A percentile compares a stretch with the other conserved stretches of the same genome.
phyloP scores from a whole-genome alignment of 768 basidiomycete species.

The Mycena galopus region DNA sequence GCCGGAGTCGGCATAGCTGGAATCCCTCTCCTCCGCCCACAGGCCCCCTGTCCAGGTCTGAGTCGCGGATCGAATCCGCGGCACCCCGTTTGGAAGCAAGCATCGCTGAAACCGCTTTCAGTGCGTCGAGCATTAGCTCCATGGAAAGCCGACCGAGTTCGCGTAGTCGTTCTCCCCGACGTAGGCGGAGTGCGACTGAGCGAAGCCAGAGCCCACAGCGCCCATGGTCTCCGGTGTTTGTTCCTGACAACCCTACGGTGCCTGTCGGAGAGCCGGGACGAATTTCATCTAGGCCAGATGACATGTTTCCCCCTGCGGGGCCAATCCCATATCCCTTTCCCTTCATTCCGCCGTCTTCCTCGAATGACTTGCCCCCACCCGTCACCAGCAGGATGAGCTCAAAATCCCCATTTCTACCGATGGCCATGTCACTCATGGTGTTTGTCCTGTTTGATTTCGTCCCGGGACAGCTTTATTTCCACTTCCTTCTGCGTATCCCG shows the following conservation, averaged over 20 bases:
- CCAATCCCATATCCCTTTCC: neutral
- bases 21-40: too few relatives aligned
- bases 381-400: neutral
- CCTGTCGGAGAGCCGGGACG: too few relatives aligned
- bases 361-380: neutral
- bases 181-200: too few relatives aligned
- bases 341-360: neutral
- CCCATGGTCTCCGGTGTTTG: too few relatives aligned
- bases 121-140: neutral
- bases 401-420: neutral
- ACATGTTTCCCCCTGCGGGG: too few relatives aligned
- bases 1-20: too few relatives aligned
- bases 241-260: too few relatives aligned
- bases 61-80: too few relatives aligned
- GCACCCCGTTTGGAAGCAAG: too few relatives aligned
- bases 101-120: neutral
- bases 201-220: too few relatives aligned
- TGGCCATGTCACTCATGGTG: neutral
- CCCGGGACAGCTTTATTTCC: conserved; percentile 17
- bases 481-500: conserved; percentile 35
- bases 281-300: neutral
- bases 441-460: conserved; percentile 3
- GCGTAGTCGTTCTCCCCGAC: neutral
- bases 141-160: neutral
- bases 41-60: too few relatives aligned